These are phyloP conservation scores for Geotrichum phurueaensis DNA, from an alignment of 1,139 yeast species.

Conservation along the genomic window DNA sequence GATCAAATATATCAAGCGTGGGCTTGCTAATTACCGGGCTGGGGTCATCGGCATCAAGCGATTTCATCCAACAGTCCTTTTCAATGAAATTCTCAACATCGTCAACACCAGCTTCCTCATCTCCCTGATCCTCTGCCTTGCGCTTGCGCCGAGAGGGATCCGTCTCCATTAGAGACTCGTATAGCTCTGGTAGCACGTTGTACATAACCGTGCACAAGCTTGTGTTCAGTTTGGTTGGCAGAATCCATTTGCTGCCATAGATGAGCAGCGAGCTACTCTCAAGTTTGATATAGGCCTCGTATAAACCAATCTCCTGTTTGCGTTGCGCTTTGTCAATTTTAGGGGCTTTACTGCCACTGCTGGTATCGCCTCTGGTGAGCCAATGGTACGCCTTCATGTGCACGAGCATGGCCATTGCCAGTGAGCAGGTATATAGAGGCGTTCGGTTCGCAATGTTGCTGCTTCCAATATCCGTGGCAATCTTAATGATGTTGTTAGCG, in stretches of 20 bases:
- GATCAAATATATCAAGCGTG: conserved; percentile 18
- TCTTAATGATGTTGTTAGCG: conserved; percentile 17
- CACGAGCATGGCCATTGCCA: conserved; percentile 19
- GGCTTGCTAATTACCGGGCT: conserved; percentile 2
- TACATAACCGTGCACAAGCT: conserved; percentile 19
- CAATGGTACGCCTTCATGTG: conserved; percentile 21
- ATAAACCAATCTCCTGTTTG: conserved; percentile 14
- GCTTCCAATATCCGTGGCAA: conserved; percentile 16
- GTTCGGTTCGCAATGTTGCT: conserved; percentile 11
- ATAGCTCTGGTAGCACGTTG: conserved; percentile 19
- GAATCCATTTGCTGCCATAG: conserved; percentile 16
- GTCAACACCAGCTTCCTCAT: neutral
- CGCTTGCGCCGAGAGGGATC: conserved; percentile 14
- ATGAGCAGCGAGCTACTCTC: conserved; percentile 10
- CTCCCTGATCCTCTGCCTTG: conserved; percentile 12
- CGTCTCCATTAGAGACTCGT: conserved; percentile 16
- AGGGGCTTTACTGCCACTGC: neutral
- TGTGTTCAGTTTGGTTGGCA: conserved; percentile 15
- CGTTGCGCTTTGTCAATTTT: conserved; percentile 11
- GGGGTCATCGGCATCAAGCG: conserved; percentile 8
- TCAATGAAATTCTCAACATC: conserved; percentile 4
- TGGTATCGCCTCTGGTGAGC: conserved; percentile 11
- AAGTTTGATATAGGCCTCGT: conserved; percentile 16
- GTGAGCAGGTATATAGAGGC: conserved; percentile 16
- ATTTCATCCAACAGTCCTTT: conserved; percentile 19